Base-by-base conservation (phyloP, 2,329 filamentous ascomycete species). In the Colletotrichum lupini region DNA sequence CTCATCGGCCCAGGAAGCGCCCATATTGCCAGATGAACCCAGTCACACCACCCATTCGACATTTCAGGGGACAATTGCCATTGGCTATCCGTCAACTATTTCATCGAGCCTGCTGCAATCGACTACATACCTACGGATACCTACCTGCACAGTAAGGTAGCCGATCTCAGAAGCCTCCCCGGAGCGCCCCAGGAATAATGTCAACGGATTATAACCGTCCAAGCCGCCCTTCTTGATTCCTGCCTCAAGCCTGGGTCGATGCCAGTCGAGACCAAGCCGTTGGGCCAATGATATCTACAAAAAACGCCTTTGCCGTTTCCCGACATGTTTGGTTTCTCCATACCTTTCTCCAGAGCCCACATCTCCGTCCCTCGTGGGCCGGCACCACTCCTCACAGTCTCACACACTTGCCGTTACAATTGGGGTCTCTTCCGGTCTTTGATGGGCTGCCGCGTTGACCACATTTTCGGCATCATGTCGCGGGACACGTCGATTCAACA, bases 371-470 rank as follows among this genome's bases (percentile, higher is more conserved):
- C 60, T 49, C 42, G 8, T 24, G 37, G 24, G 19, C 59, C 14
- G 6, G 59, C 8, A 42, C 59, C 37, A 19, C 42, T 46, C 58
- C 52, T 69, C 69, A 59, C 59, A 68, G 37, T 59, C 52, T 69
- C 69, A 59, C 55, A 68, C 66, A 64, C 32, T 64, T 59, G 52
- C 46, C 53, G 69, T 72, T 46, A 68, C 69, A 69, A 64, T n/a
- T 14, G 4, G 30, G 26, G 8, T 58, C 9, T 26, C 46, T 42
- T 6, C 65, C 59, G 53, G 26, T 37, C 53, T 53, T 59, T 69
- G 69, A 72, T 60, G 66, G 53, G 42, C 69, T 58, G 69, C 68
- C 46, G 62, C 30, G 59, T 46, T 57, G 57, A 22, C 56, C 22
- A 35, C 63, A 60, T 60, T 30, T 46, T 64, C 57, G 35, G 57